These are phyloP conservation scores for Chlamydomonas urium DNA, from an alignment of 139 green algal species.

Conservation along the genomic window DNA sequence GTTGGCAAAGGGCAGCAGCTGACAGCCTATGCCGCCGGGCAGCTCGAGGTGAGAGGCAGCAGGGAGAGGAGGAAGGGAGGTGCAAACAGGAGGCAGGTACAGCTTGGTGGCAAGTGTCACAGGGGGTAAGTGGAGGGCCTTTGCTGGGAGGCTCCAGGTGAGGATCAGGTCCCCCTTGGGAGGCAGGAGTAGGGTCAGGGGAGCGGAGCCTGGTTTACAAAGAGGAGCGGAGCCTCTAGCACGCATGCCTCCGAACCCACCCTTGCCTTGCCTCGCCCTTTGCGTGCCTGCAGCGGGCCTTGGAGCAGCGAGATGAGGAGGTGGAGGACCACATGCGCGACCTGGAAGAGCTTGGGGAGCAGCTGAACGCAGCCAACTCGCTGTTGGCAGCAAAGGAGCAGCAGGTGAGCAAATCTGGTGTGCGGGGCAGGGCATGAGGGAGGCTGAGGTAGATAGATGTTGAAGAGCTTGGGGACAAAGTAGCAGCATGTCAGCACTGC, in stretches of 20 bases:
- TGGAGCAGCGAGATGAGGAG: not conserved
- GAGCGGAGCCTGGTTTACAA: not conserved
- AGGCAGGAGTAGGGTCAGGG: not conserved
- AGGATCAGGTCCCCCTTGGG: not conserved
- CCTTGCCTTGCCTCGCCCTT: not conserved
- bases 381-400: not conserved
- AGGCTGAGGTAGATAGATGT: not conserved
- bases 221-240: too few species aligned
- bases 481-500: too few species aligned
- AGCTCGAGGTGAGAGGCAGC: not conserved
- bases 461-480: not conserved
- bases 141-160: not conserved
- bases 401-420: constrained; percentile 1
- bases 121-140: too few species aligned
- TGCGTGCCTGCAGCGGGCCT: not conserved
- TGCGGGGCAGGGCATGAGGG: too few species aligned
- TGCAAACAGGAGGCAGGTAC: not conserved
- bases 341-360: not conserved
- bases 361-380: not conserved
- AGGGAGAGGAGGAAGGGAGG: not conserved
- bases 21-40: not conserved
- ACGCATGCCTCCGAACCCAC: not conserved
- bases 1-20: not conserved
- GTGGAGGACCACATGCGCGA: not conserved
- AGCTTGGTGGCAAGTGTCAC: too few species aligned